Evolutionary conservation across 139 green algal species (phyloP), one percentile per base, ranked within the genome.

Genomic region (Tetraselmis striata): DNA sequence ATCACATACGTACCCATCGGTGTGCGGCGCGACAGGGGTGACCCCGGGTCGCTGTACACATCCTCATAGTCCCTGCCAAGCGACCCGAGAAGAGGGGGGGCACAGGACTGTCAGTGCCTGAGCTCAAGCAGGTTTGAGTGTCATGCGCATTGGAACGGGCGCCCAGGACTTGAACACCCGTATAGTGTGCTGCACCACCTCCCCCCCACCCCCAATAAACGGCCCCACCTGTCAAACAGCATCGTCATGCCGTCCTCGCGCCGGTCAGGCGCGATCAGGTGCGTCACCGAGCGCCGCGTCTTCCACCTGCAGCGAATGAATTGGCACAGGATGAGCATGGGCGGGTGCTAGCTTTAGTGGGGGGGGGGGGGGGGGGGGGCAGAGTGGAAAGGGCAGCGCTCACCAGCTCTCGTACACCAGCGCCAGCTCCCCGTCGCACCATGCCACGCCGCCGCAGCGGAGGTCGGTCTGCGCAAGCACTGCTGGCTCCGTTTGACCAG

Each of bases 351-450:
- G n/a, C n/a, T n/a, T n/a, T n/a, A n/a, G n/a, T n/a, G n/a, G n/a
- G n/a, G n/a, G n/a, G n/a, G n/a, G n/a, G n/a, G n/a, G n/a, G n/a
- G n/a, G n/a, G n/a, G n/a, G n/a, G n/a, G n/a, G n/a, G n/a, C n/a
- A n/a, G n/a, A n/a, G n/a, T n/a, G n/a, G n/a, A n/a, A n/a, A n/a
- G n/a, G n/a, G n/a, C n/a, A n/a, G n/a, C n/a, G n/a, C n/a, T n/a
- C n/a, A n/a, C 90, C 93, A 94, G 2, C 80, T 89, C 89, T 99
- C 94, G 78, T 98, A 99, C 78, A 98, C 67, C 45, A 99, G 81
- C 27, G 96, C 95, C 76, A 99, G 88, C 5, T 93, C 89, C 76
- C 89, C 92, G 75, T 90, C 87, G 30, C 93, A 90, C 95, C 95
- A 99, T 1, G 90, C 87, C 5, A 98, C 87, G 0, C 96, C 96